These are phyloP conservation scores for Cylindrotheca fusiformis DNA, from an alignment of 108 stramenopile species.

Conservation along the genomic window DNA sequence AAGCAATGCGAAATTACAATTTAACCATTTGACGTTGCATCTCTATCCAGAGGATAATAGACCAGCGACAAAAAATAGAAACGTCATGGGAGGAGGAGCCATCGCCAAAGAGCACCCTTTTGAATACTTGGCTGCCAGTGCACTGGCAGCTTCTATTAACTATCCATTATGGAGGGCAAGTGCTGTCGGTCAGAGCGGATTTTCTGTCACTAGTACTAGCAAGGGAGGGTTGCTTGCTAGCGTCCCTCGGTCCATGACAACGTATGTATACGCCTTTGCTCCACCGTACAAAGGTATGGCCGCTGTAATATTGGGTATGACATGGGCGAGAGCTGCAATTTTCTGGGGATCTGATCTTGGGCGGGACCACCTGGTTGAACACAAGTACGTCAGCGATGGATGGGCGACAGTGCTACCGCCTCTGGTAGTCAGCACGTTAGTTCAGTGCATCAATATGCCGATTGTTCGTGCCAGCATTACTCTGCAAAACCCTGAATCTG, in stretches of 20 bases:
- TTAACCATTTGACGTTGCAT: no score
- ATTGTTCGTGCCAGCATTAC: slow-evolving; percentile 87
- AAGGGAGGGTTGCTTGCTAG: slow-evolving; percentile 9
- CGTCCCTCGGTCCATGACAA: slow-evolving; percentile 24
- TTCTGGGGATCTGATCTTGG: slow-evolving; percentile 90
- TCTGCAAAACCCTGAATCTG: slow-evolving; percentile 78
- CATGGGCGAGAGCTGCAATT: slow-evolving; percentile 93
- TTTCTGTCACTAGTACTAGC: slow-evolving; percentile 15
- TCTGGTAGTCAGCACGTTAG: slow-evolving; percentile 68
- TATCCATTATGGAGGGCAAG: slow-evolving; percentile 78
- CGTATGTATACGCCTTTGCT: slow-evolving; percentile 80
- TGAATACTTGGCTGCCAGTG: slow-evolving; percentile 71
- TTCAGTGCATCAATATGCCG: slow-evolving; percentile 91
- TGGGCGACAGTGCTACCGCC: slow-evolving; percentile 75
- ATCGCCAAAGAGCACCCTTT: slow-evolving; percentile 79
- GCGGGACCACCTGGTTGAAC: slow-evolving; percentile 35
- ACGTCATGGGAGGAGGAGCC: slow-evolving; percentile 53
- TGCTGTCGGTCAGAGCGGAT: slow-evolving; percentile 67
- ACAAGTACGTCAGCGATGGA: slow-evolving; percentile 16
- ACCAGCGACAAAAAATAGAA: not conserved
- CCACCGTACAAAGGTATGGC: slow-evolving; percentile 90
- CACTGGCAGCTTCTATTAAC: slow-evolving; percentile 70
- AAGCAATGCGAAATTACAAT: no score
- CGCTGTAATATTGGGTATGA: slow-evolving; percentile 87
- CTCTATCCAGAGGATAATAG: no score